A percentile compares a stretch with the other conserved stretches of the same genome.
Conservation (phyloP, 306 rosid genomes). For the Glycine latifolia region DNA sequence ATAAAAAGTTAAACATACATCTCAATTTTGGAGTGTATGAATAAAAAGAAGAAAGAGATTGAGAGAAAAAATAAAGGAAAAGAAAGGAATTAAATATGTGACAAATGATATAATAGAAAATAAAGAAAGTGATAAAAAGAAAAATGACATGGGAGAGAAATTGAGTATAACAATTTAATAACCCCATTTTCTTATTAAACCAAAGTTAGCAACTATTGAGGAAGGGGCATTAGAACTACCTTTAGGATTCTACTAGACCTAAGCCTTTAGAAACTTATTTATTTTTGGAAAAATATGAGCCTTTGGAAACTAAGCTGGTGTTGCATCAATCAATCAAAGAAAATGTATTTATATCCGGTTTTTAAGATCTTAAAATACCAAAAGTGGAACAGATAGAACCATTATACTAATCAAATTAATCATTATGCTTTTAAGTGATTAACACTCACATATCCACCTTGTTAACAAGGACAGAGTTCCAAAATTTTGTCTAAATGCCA, state of each 20-base stretch:
- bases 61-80: background rate
- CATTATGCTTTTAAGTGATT: background rate
- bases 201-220: background rate
- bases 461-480: background rate
- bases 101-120: background rate
- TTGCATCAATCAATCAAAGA: slow-evolving; percentile 2
- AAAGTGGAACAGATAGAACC: slow-evolving; percentile 4
- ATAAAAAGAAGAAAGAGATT: background rate
- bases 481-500: background rate
- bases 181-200: background rate
- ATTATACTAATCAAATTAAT: background rate
- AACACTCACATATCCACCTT: slow-evolving; percentile 13
- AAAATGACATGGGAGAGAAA: background rate
- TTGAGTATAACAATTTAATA: background rate
- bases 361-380: background rate
- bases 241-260: background rate
- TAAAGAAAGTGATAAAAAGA: background rate
- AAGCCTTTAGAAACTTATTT: background rate
- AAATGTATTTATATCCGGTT: background rate
- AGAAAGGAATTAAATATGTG: background rate
- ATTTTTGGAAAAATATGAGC: background rate
- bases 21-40: background rate
- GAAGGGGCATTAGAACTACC: background rate
- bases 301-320: background rate
- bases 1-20: background rate